Evolutionary conservation across 768 basidiomycete genomes (phyloP), one percentile per base, ranked within the genome.

Genomic region (Leccinum pellstonianum): DNA sequence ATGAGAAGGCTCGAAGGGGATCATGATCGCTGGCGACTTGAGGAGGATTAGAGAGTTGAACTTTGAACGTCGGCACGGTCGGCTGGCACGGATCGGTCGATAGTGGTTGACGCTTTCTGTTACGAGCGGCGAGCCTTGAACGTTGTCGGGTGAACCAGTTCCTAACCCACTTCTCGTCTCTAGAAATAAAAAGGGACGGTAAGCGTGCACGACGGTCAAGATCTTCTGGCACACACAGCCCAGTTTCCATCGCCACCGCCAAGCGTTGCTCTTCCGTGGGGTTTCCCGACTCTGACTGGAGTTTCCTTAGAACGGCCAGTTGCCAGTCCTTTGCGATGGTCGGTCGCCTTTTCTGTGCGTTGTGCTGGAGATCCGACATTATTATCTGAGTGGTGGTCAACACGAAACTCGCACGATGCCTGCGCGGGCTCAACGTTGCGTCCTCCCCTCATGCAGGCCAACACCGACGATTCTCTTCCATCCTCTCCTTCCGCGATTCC

Each of bases 121-220:
- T 49, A 10, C 61, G 69, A 27, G 60, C 46, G n/a, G 60, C 56
- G 12, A 21, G 19, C 57, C 61, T 70, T 21, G 64, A 67, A 54
- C 72, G 70, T 49, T 68, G 70, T 9, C 73, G 70, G 3, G 35
- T 47, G 33, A 75, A 75, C 72, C 72, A 73, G 59, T 58, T 66
- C 53, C 27, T 73, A 58, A 73, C 53, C 72, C 72, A 73, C 50
- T 62, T 62, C 29, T 68, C 59, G 58, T 75, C 68, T 21, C 72
- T 73, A 53, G 35, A 54, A 56, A 48, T 48, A 7, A 17, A 38
- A 41, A n/a, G 12, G 33, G 9, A 37, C 33, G 37, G 52, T 63
- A 29, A 65, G 63, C 54, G 41, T 35, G 64, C 17, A 38, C 53
- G 56, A 54, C 21, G 38, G 17, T 49, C 9, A 60, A 23, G 50